Evolutionary conservation across 169 alveolate species (phyloP).

Genomic region (Plasmodium malariae): DNA sequence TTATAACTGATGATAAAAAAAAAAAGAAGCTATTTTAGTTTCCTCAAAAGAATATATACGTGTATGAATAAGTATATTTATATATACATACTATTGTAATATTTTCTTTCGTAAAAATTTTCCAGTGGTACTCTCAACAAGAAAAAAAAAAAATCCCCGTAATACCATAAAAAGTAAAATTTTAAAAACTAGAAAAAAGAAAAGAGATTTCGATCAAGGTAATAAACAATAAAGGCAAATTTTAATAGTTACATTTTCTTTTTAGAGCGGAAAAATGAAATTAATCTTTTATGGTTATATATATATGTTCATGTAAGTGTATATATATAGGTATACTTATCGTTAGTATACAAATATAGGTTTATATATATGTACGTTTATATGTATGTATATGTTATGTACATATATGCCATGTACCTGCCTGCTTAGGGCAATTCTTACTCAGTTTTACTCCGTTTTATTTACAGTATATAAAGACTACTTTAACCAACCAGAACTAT

Average conservation of each 20-base stretch:
- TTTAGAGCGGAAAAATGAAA: background rate
- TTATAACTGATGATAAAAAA: background rate
- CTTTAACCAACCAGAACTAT: constrained; percentile 26
- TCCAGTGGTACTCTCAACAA: constrained; percentile 62
- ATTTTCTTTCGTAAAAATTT: background rate
- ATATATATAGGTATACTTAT: background rate
- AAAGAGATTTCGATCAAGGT: constrained; percentile 72
- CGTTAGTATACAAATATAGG: background rate
- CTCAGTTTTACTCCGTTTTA: background rate
- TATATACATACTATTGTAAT: background rate
- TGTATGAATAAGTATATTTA: background rate
- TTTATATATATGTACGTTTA: background rate
- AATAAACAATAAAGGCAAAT: background rate
- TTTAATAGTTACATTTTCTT: background rate
- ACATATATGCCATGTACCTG: background rate
- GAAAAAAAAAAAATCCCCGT: constrained; percentile 74
- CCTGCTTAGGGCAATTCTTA: background rate
- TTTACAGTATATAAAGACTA: constrained; percentile 61
- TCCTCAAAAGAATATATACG: background rate
- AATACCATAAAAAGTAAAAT: constrained; percentile 72
- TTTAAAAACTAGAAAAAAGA: constrained; percentile 64
- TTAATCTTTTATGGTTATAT: background rate
- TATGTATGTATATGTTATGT: constrained; percentile 4
- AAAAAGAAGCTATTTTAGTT: background rate
- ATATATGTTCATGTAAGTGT: background rate